These are phyloP conservation scores for Phoma sp. DNA, from an alignment of 2,329 filamentous ascomycete genomes.

Conservation along the genomic window DNA sequence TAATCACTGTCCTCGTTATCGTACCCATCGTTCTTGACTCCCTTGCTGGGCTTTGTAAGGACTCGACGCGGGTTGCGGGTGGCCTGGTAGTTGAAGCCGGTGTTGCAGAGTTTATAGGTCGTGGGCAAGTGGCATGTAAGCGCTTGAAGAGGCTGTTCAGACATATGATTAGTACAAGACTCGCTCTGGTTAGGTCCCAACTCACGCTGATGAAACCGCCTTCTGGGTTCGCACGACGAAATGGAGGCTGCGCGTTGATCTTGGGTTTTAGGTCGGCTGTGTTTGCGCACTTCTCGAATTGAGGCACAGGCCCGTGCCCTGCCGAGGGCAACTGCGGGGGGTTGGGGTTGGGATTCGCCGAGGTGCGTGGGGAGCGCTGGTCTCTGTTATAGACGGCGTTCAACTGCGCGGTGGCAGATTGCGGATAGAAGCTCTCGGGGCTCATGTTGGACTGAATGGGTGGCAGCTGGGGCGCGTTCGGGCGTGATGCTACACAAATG, in stretches of 20 bases:
- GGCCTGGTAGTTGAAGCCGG: slow-evolving; percentile 97
- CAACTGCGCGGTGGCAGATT: slow-evolving; percentile 72
- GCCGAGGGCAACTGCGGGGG: slow-evolving; percentile 54
- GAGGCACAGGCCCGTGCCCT: slow-evolving; percentile 75
- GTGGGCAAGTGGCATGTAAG: slow-evolving; percentile 90
- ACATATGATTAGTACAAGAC: slow-evolving; percentile 23
- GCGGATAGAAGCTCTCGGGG: slow-evolving; percentile 73
- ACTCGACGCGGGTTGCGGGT: slow-evolving; percentile 95
- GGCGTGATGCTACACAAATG: slow-evolving; percentile 49
- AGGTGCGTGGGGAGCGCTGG: slow-evolving; percentile 56
- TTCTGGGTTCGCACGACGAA: slow-evolving; percentile 91
- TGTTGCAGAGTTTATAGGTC: slow-evolving; percentile 98
- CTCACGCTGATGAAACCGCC: slow-evolving; percentile 96
- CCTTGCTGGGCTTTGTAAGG: slow-evolving; percentile 97
- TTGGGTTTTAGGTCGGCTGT: slow-evolving; percentile 78
- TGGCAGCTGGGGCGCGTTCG: slow-evolving; percentile 72
- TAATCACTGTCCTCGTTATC: slow-evolving; percentile 99
- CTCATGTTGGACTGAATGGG: slow-evolving; percentile 75
- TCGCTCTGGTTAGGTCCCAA: slow-evolving; percentile 12
- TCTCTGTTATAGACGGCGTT: slow-evolving; percentile 69
- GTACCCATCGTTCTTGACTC: slow-evolving; percentile 96
- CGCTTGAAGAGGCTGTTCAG: slow-evolving; percentile 82
- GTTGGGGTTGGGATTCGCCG: slow-evolving; percentile 54
- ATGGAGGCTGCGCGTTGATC: slow-evolving; percentile 86
- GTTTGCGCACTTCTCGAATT: slow-evolving; percentile 80